Conservation (phyloP, 1,139 yeast genomes). For the Sugiyamaella castrensis region DNA sequence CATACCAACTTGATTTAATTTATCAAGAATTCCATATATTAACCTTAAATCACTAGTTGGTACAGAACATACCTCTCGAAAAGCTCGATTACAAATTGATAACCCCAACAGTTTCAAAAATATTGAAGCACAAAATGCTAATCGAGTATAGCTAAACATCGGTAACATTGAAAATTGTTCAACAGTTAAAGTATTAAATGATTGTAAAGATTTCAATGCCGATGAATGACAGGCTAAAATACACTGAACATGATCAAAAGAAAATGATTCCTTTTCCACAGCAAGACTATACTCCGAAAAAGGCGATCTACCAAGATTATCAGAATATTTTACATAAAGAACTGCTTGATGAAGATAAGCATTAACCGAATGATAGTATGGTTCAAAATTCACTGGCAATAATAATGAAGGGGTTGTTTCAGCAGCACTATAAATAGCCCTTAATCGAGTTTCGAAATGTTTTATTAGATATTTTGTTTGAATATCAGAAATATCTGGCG, state of each 20-base stretch:
- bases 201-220: constrained; percentile 23
- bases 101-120: constrained; percentile 57
- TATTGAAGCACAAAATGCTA: constrained; percentile 68
- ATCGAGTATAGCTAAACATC: constrained; percentile 57
- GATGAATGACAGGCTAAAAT: constrained; percentile 28
- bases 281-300: constrained; percentile 38
- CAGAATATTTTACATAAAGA: constrained; percentile 36
- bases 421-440: constrained; percentile 13
- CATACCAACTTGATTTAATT: constrained; percentile 23
- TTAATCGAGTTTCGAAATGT: constrained; percentile 28
- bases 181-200: constrained; percentile 17
- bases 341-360: constrained; percentile 70
- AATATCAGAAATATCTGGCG: constrained; percentile 32
- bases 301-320: constrained; percentile 36
- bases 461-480: constrained; percentile 25
- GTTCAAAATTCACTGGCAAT: constrained; percentile 9
- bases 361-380: constrained; percentile 55
- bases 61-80: constrained; percentile 46
- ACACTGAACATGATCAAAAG: constrained; percentile 25
- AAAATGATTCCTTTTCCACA: constrained; percentile 25
- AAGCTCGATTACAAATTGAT: constrained; percentile 53
- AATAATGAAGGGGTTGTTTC: not conserved
- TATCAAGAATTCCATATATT: constrained; percentile 46
- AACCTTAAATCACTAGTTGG: constrained; percentile 48
- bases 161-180: constrained; percentile 52